Evolutionary conservation across 2,329 filamentous ascomycete species (phyloP), one percentile per base, ranked within the genome.

Genomic region (Aureobasidium sp.): DNA sequence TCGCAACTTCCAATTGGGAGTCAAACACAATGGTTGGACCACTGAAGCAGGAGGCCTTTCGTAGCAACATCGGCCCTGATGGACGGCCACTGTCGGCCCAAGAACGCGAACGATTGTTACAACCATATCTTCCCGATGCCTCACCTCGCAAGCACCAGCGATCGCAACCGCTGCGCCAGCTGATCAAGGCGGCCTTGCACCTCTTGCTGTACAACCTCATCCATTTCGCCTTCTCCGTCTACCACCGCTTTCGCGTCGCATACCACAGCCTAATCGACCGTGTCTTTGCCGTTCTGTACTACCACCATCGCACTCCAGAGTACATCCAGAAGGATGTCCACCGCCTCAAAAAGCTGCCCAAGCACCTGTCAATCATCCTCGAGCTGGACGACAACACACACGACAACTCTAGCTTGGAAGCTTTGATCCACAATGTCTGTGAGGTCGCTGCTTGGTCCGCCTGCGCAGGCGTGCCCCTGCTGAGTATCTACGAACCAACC

Each of bases 231-330:
- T 97, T 96, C 77, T 93, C 90, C 7, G 78, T 97, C 66, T 95
- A 94, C 73, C 87, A 97, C 67, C 88, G 91, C 65, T 76, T 90
- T 63, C 86, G 92, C 62, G 86, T 91, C 71, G 84, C 86, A 61
- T 94, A 91, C 77, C 88, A 93, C 73, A 84, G 87, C 9, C 81
- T 96, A 54, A 80, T 86, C 67, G 89, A 94, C 72, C 86, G 89
- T 63, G 78, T 93, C 65, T 84, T 91, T 59, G 89, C 90, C 10
- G 83, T 97, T 64, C 80, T 96, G 60, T 92, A 93, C 74, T 94
- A 99, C 77, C 95, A 99, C 77, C 94, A 99, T 75, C 89, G 90
- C 58, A 96, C 93, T 0, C 94, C 94, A 8, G 90, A 96, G 72
- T 85, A 96, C 71, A 96, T 99, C 67, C 86, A 88, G 70, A 87